Evolutionary conservation across 352 stramenopile genomes (phyloP).

Genomic region (Peronospora farinosa): DNA sequence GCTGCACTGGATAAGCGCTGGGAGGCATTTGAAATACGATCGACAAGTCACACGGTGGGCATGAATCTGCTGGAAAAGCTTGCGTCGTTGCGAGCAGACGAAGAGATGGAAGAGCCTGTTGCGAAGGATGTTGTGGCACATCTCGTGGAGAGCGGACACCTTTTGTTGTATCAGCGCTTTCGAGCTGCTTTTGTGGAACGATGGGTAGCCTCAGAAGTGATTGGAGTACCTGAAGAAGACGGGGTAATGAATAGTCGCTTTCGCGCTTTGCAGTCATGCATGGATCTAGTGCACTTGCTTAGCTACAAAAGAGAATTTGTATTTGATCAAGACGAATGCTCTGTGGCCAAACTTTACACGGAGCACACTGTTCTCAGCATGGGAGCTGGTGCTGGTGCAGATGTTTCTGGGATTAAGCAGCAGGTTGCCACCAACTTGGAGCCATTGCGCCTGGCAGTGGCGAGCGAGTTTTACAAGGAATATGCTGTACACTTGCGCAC

Average conservation of each 20-base stretch:
- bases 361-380: constrained; percentile 74
- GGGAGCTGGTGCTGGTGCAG: constrained; percentile 50
- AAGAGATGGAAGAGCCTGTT: constrained; percentile 53
- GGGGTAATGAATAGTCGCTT: constrained; percentile 41
- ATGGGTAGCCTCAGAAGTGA: constrained; percentile 41
- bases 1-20: constrained; percentile 42
- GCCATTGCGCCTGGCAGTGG: constrained; percentile 58
- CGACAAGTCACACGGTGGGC: constrained; percentile 45
- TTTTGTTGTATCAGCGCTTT: constrained; percentile 63
- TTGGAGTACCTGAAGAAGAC: constrained; percentile 44
- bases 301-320: constrained; percentile 86
- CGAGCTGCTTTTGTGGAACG: constrained; percentile 73
- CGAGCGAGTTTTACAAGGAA: constrained; percentile 63
- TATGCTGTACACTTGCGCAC: constrained; percentile 54
- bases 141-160: constrained; percentile 53
- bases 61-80: constrained; percentile 50
- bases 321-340: constrained; percentile 59
- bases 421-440: constrained; percentile 71
- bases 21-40: constrained; percentile 46
- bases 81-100: constrained; percentile 25
- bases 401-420: constrained; percentile 58
- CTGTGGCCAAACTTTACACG: constrained; percentile 68
- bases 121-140: constrained; percentile 44
- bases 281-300: constrained; percentile 79
- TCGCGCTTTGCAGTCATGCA: constrained; percentile 57